Evolutionary conservation across 164 flowering plant species (phyloP).

Genomic region (Berberis thunbergii): DNA sequence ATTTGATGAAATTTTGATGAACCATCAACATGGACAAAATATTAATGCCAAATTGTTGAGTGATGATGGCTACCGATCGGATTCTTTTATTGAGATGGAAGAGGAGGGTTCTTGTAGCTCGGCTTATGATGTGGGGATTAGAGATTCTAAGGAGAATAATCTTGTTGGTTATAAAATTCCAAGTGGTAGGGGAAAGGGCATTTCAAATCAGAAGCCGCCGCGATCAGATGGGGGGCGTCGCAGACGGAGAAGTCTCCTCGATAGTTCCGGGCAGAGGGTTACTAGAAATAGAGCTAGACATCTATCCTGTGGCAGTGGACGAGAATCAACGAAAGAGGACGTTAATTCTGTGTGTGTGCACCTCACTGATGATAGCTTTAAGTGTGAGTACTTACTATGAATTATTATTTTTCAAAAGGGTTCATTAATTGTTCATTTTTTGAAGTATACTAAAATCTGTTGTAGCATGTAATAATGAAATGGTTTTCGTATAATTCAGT

Average conservation of each 20-base stretch:
- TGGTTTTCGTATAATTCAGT: too few species aligned
- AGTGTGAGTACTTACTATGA: too few species aligned
- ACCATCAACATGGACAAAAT: slow-evolving; percentile 5
- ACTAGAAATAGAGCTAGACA: slow-evolving; percentile 6
- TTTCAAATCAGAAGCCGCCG: slow-evolving; percentile 24
- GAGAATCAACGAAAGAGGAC: neutral
- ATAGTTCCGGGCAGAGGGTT: neutral
- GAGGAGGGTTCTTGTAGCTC: slow-evolving; percentile 52
- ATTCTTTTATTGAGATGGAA: slow-evolving; percentile 19
- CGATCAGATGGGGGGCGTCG: slow-evolving; percentile 24
- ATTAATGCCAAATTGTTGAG: slow-evolving; percentile 8
- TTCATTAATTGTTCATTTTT: too few species aligned
- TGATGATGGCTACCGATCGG: slow-evolving; percentile 5
- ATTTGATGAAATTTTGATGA: slow-evolving; percentile 35
- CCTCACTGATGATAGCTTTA: too few species aligned
- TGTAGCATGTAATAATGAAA: too few species aligned
- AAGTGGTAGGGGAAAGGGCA: slow-evolving; percentile 33
- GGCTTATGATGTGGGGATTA: slow-evolving; percentile 16
- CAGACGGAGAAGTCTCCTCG: slow-evolving; percentile 19
- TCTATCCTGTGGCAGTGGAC: slow-evolving; percentile 10
- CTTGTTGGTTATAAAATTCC: neutral
- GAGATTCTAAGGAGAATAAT: neutral
- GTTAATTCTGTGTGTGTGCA: too few species aligned
- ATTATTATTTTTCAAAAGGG: too few species aligned
- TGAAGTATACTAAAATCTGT: too few species aligned